Percentiles rank a stretch among this genome's conserved stretches.
Conservation (phyloP, 2,329 filamentous ascomycete species). For the Ophiocordyceps camponoti-floridani region DNA sequence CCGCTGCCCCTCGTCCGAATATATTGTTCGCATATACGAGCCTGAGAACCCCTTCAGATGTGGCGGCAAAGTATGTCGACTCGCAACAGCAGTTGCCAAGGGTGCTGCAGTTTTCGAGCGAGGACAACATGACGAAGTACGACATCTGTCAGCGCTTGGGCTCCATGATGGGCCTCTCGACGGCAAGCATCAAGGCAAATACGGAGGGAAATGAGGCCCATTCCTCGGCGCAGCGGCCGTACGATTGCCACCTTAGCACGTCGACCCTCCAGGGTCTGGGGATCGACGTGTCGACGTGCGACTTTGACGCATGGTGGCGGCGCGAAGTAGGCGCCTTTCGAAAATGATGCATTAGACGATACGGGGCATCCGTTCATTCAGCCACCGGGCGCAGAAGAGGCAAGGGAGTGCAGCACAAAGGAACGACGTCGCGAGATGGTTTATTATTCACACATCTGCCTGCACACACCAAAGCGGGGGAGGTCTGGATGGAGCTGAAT, state of each 20-base stretch:
- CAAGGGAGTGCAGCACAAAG: too few relatives aligned
- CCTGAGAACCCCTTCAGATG: conserved; percentile 26
- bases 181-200: conserved; percentile 50
- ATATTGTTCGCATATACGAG: too few relatives aligned
- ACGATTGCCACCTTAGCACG: conserved; percentile 76
- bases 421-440: too few relatives aligned
- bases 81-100: conserved; percentile 39
- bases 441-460: too few relatives aligned
- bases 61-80: conserved; percentile 50
- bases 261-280: conserved; percentile 52
- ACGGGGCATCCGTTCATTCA: neutral
- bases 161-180: conserved; percentile 59
- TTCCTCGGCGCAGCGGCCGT: conserved; percentile 59
- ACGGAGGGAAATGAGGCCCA: conserved; percentile 54
- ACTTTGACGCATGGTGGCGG: conserved; percentile 72
- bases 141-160: conserved; percentile 67
- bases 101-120: conserved; percentile 71
- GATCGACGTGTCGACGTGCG: conserved; percentile 54
- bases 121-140: conserved; percentile 78
- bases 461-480: too few relatives aligned
- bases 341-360: conserved; percentile 17
- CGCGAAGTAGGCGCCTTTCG: conserved; percentile 41
- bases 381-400: too few relatives aligned
- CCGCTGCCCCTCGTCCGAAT: neutral
- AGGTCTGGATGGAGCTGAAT: too few relatives aligned